Percentiles rank a stretch among this genome's conserved stretches.
Evolutionary conservation across 1,284 basidiomycete species (phyloP).

Genomic region (Cutaneotrichosporon sp.): DNA sequence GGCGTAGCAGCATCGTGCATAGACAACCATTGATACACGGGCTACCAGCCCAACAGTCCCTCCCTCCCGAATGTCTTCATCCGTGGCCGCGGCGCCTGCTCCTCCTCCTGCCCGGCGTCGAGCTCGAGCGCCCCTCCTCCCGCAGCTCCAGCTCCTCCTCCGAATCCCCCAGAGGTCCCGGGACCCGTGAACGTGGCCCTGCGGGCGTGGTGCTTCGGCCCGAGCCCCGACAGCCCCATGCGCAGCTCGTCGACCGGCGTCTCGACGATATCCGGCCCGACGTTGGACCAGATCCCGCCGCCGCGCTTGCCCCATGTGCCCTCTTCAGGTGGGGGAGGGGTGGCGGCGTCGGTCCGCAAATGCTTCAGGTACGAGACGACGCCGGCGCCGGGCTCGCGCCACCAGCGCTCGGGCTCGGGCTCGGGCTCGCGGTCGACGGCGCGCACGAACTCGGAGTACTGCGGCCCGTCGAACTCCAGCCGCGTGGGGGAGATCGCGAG

Average conservation of each 20-base stretch:
- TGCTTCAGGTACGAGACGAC: background rate
- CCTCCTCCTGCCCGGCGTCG: background rate
- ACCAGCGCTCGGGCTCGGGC: background rate
- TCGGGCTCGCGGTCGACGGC: background rate
- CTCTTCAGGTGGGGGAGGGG: background rate
- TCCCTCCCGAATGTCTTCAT: background rate
- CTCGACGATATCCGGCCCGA: background rate
- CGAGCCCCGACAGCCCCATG: background rate
- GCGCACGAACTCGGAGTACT: background rate
- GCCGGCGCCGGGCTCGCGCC: slow-evolving; percentile 1
- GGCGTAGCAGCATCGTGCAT: too few relatives aligned
- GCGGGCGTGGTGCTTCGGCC: background rate
- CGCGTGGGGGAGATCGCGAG: slow-evolving; percentile 5
- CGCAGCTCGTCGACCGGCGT: background rate
- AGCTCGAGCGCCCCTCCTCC: background rate
- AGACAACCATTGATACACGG: too few relatives aligned
- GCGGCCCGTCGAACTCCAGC: slow-evolving; percentile 13
- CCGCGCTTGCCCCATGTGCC: background rate
- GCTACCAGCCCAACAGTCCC: background rate
- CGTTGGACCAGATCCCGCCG: background rate
- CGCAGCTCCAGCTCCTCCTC: too few relatives aligned
- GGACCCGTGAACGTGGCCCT: background rate
- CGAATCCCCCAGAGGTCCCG: too few relatives aligned
- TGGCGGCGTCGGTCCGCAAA: background rate
- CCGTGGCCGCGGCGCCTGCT: background rate